phyloP scores from a whole-genome alignment of 129 eudicot genomes.

The Ambrosia trifida region DNA sequence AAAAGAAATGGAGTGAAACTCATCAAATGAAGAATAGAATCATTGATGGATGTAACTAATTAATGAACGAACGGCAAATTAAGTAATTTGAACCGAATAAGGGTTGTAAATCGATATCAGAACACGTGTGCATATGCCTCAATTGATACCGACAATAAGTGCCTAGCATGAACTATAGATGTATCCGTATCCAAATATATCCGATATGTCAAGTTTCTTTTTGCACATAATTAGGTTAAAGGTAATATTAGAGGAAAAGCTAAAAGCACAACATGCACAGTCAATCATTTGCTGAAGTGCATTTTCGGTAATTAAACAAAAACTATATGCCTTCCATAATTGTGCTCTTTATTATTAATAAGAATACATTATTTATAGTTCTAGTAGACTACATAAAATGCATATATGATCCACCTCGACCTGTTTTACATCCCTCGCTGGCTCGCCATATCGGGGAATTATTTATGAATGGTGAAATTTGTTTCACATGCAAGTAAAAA shows the following conservation, averaged over 20 bases:
- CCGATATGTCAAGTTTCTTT: background rate
- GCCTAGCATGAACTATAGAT: background rate
- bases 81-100: background rate
- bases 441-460: background rate
- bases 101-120: background rate
- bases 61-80: background rate
- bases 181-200: background rate
- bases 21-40: background rate
- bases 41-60: background rate
- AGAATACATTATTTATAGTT: background rate
- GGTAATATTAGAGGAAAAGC: background rate
- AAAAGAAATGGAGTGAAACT: slow-evolving; percentile 6
- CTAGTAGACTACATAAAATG: background rate
- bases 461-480: background rate
- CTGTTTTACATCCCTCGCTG: background rate
- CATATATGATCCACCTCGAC: background rate
- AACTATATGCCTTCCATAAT: background rate
- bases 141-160: background rate
- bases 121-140: background rate
- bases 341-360: background rate
- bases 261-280: background rate
- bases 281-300: background rate
- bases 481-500: background rate
- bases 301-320: background rate
- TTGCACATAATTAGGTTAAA: background rate